These are phyloP conservation scores for Penicillium bialowiezense DNA, from an alignment of 495 filamentous ascomycete species.

Conservation along the genomic window DNA sequence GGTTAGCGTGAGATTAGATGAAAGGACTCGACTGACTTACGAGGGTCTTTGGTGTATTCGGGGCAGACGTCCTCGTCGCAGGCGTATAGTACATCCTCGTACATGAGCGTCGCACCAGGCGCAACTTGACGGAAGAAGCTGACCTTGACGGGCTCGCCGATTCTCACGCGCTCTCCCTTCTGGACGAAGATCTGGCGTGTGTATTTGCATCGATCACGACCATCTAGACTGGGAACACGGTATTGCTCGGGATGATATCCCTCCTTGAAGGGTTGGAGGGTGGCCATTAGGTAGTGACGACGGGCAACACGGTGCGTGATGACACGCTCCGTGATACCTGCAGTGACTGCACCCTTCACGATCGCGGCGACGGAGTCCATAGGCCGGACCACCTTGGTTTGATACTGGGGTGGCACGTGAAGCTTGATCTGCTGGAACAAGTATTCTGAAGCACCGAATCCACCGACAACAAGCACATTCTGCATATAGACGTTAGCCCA, in stretches of 20 bases:
- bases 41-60: constrained; percentile 98
- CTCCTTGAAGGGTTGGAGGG: constrained; percentile 97
- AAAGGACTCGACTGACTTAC: constrained; percentile 57
- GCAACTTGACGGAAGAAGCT: constrained; percentile 98
- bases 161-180: constrained; percentile 98
- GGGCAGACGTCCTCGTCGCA: constrained; percentile 98
- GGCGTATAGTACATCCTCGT: constrained; percentile 97
- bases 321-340: constrained; percentile 94
- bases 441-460: constrained; percentile 79
- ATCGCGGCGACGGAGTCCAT: constrained; percentile 83
- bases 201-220: constrained; percentile 98
- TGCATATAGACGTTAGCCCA: constrained; percentile 25
- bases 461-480: constrained; percentile 78
- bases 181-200: constrained; percentile 98
- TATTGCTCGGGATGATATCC: constrained; percentile 98
- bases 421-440: constrained; percentile 82
- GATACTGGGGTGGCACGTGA: constrained; percentile 75
- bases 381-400: constrained; percentile 75
- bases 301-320: constrained; percentile 97
- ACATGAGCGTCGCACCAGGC: constrained; percentile 96
- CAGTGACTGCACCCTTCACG: constrained; percentile 77
- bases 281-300: constrained; percentile 98
- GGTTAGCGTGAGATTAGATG: constrained; percentile 2
- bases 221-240: constrained; percentile 92
- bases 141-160: constrained; percentile 97